phyloP scores from a whole-genome alignment of 169 alveolate genomes.

The Cytauxzoon felis region DNA sequence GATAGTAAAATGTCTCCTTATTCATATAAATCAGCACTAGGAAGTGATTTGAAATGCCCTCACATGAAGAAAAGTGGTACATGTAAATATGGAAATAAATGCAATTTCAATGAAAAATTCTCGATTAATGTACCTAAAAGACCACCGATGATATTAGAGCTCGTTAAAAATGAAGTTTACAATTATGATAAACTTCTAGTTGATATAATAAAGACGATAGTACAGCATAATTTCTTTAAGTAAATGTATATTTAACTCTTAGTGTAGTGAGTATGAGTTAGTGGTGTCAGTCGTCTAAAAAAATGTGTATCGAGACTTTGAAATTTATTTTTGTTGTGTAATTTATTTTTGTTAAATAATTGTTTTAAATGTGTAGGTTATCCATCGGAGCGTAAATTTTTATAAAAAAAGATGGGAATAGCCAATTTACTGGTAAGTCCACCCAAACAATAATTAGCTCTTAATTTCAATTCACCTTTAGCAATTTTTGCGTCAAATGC shows the following conservation, averaged over 20 bases:
- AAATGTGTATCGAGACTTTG: too few species aligned
- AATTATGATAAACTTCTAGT: conserved; percentile 33
- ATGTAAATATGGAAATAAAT: conserved; percentile 17
- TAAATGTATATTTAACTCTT: background rate
- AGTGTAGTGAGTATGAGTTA: background rate
- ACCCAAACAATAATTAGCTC: too few species aligned
- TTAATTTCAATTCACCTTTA: background rate
- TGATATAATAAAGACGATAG: conserved; percentile 40
- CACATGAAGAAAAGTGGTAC: conserved; percentile 6
- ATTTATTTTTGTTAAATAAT: too few species aligned
- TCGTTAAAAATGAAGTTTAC: conserved; percentile 43
- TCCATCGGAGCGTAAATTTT: too few species aligned
- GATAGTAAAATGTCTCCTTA: conserved; percentile 20
- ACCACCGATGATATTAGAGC: conserved; percentile 48
- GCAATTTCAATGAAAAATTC: conserved; percentile 8
- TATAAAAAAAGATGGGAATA: conserved; percentile 58
- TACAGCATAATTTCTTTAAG: conserved; percentile 37
- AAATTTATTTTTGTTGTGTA: too few species aligned
- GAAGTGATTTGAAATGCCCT: conserved; percentile 9
- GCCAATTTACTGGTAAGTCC: conserved; percentile 56
- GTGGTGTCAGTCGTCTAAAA: background rate
- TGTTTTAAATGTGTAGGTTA: background rate
- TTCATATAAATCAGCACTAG: conserved; percentile 34
- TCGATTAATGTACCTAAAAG: conserved; percentile 40
- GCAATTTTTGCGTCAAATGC: conserved; percentile 68